phyloP scores from a whole-genome alignment of 495 filamentous ascomycete genomes.

The Xanthoparmelia taractica region DNA sequence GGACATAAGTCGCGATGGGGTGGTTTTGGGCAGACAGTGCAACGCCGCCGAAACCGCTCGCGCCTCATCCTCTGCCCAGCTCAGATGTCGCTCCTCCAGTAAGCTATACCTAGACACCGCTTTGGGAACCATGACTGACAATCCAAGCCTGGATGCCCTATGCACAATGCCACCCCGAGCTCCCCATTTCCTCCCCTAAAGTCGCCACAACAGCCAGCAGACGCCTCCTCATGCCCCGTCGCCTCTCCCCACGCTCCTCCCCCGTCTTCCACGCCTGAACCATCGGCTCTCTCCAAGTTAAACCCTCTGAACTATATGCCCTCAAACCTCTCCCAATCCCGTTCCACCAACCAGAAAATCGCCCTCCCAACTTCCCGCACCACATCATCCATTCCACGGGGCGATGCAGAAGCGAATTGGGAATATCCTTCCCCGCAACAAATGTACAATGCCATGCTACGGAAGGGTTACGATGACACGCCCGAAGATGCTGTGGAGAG shows the following conservation, averaged over 20 bases:
- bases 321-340: conserved; percentile 67
- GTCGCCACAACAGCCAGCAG: conserved; percentile 37
- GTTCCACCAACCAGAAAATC: conserved; percentile 61
- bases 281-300: conserved; percentile 58
- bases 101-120: conserved; percentile 34
- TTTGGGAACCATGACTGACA: conserved; percentile 9
- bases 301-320: conserved; percentile 99
- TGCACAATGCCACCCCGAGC: conserved; percentile 61
- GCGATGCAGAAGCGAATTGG: conserved; percentile 69
- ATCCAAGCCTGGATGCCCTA: conserved; percentile 74
- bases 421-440: conserved; percentile 97
- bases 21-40: conserved; percentile 94
- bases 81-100: conserved; percentile 57
- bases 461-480: conserved; percentile 92
- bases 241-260: conserved; percentile 35
- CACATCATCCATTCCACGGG: conserved; percentile 77
- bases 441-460: conserved; percentile 96
- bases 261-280: conserved; percentile 29
- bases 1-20: conserved; percentile 53
- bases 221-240: conserved; percentile 46
- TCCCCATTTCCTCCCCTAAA: conserved; percentile 30
- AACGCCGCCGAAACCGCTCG: conserved; percentile 35
- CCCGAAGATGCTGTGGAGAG: conserved; percentile 87
- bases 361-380: conserved; percentile 71
- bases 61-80: conserved; percentile 37